Percentiles rank a stretch among this genome's conserved stretches.
Evolutionary conservation across 371 early-diverging fungal genomes (phyloP).

Genomic region (Capillidium rhysosporum): DNA sequence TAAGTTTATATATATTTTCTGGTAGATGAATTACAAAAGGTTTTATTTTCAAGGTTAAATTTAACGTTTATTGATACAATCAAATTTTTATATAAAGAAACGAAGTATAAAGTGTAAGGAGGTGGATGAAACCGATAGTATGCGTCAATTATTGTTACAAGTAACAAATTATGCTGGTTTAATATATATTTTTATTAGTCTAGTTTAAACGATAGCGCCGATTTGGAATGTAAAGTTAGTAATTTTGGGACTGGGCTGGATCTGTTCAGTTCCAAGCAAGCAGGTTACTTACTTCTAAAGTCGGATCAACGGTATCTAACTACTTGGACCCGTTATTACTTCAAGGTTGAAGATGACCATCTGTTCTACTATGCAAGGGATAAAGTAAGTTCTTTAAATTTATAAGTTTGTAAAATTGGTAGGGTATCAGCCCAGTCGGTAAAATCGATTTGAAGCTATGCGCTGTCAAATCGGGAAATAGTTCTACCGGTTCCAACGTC

Average conservation of each 20-base stretch:
- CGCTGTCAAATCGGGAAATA: slow-evolving; percentile 38
- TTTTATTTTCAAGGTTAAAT: not conserved
- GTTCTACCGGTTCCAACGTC: too few relatives aligned
- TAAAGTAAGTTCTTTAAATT: slow-evolving; percentile 15
- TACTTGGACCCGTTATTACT: slow-evolving; percentile 55
- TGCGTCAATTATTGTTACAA: not conserved
- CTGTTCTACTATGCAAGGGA: slow-evolving; percentile 27
- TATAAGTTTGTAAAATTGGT: not conserved
- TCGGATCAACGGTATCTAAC: slow-evolving; percentile 42
- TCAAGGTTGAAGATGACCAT: slow-evolving; percentile 37
- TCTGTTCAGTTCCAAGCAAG: not conserved
- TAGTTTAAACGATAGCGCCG: not conserved
- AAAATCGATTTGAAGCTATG: slow-evolving; percentile 49
- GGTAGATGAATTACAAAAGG: not conserved
- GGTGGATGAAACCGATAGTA: not conserved
- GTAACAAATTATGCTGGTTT: not conserved
- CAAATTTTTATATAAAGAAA: not conserved
- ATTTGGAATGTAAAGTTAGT: not conserved
- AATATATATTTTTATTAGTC: not conserved
- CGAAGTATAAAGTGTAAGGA: not conserved
- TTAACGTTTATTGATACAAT: not conserved
- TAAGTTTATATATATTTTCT: not conserved
- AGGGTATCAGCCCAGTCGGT: not conserved
- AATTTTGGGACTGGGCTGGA: not conserved
- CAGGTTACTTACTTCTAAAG: slow-evolving; percentile 54